Base-by-base conservation (phyloP, 129 eudicot species). In the Artemisia annua region DNA sequence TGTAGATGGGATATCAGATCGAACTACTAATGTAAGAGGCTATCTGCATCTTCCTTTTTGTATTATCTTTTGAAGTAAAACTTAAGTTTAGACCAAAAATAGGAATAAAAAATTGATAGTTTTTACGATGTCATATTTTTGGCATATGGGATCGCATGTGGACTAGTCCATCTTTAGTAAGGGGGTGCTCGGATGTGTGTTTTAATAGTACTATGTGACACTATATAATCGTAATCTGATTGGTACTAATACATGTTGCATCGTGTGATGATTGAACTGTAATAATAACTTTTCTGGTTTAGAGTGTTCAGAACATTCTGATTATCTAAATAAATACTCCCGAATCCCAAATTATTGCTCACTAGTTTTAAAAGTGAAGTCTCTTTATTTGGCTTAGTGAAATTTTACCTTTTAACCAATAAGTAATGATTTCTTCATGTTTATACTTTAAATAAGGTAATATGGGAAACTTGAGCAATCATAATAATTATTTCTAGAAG, bases 1-100 rank as follows among this genome's bases (percentile, higher is more conserved):
- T 70, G 80, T 94, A 24, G 97, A 94, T 71, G 97, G 96, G 63
- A 86, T 90, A 77, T 80, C 96, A 14, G 97, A 94, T 82, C 85
- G 81, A 63, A 73, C 88, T 48, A 90, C 93, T 56, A 88, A 94
- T 63, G 98, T 94, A 73, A 87, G 91, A 83, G 75, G 61, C 67
- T 46, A 65, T 75, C 71, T 46, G 43, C 14, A 57, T 20, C 44
- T 28, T 19, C 8, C 15, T 48, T 67, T 28, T 26, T 70, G 22
- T 20, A 20, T 20, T 20, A 20, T 20, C 22, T 20, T 20, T 20
- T 20, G 22, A 20, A 20, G 22, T 20, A 20, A 20, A 20, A 20
- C 22, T 20, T 20, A 20, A 1, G 0, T 20, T 20, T 20, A 20
- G 22, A 20, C 22, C 22, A 20, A 20, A 20, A 20, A 20, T 20